Evolutionary conservation across 805 yeast genomes (phyloP), one percentile per base, ranked within the genome.

Genomic region (Wickerhamia fluorescens): DNA sequence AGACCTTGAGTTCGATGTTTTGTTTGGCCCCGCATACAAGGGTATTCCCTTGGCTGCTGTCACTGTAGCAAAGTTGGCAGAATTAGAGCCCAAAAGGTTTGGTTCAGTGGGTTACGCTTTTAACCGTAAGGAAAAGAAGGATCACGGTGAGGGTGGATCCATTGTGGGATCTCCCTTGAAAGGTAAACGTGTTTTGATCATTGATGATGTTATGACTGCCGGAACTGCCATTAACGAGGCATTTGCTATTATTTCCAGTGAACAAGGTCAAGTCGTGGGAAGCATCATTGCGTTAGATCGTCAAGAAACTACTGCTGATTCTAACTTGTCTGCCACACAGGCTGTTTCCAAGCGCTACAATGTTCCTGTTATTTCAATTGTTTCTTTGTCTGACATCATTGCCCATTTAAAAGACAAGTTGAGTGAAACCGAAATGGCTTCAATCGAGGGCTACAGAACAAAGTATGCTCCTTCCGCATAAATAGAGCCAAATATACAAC

Each of bases 141-240:
- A 88, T 52, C 98, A 89, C 52, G 98, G 98, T 33, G 98, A 89
- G 63, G 98, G 97, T 42, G 98, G 98, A 9, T 73, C 73, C 33
- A 83, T 89, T 44, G 97, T 92, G 23, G 98, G 98, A 20, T 75
- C 82, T 25, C 57, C 74, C 5, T 70, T 89, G 45, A 68, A 70
- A 36, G 82, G 72, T 27, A 81, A 88, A 56, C 70, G 70, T 36
- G 74, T 89, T 14, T 63, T 92, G 46, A 84, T 92, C 46, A 86
- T 89, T 37, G 98, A 92, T 56, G 98, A 89, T 49, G 96, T 92
- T 24, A 88, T 89, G 78, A 89, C 97, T 36, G 97, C 97, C 1
- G 98, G 98, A 23, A 92, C 97, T 35, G 97, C 98, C 28, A 87
- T 88, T 53, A 82, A 82, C 45, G 97, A 92, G 61, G 96, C 97